Evolutionary conservation across 106 monocot genomes (phyloP), one percentile per base, ranked within the genome.

Genomic region (Acorus gramineus): DNA sequence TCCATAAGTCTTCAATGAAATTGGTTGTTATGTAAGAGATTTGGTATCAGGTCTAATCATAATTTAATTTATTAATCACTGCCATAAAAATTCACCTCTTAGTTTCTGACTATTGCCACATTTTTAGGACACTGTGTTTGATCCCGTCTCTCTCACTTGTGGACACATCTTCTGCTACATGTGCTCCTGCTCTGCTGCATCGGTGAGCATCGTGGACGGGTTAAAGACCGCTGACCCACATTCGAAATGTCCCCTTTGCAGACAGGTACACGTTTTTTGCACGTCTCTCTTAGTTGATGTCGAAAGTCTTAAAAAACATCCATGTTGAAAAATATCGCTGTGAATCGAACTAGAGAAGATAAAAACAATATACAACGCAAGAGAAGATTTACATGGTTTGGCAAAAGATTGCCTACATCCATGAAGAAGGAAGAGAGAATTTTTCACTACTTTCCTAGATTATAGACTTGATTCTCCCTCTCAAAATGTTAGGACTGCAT

Each of bases 91-190:
- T 5, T 60, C 44, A 14, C 42, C 13, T 14, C 4, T 9, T 6
- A 6, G 4, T 53, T 3, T 46, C 8, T 43, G 6, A 3, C 11
- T 67, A 1, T 61, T 56, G 50, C 42, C 2, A 10, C 4, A 11
- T 14, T 69, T 77, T 4, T 77, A 94, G 94, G 94, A 94, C 44
- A 90, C 86, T 0, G 79, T 94, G 43, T 94, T 94, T 45, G 86
- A 90, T 59, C 84, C 94, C 2, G 74, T 94, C 42, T 65, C 89
- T 44, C 89, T 94, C 50, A 57, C 77, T 10, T 94, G 89, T 62
- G 94, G 94, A 12, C 94, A 90, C 51, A 84, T 90, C 54, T 90
- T 86, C 68, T 94, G 90, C 73, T 84, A 84, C 66, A 79, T 84
- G 68, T 94, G 94, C 43, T 82, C 81, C 43, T 90, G 89, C 44